phyloP scores from a whole-genome alignment of 257 asterid species.

The Linaria vulgaris region DNA sequence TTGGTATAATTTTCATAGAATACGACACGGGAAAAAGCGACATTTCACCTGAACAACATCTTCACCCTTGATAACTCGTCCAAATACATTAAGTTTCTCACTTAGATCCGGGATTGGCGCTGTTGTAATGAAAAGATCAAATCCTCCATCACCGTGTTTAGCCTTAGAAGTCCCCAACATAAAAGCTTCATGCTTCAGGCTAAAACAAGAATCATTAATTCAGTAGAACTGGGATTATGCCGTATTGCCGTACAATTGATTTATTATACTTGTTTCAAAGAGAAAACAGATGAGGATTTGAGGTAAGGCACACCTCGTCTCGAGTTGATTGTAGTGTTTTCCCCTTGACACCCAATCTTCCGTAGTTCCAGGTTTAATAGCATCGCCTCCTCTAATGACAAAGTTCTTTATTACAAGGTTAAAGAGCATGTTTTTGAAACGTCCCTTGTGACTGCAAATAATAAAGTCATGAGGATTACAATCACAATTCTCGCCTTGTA shows the following conservation, averaged over 20 bases:
- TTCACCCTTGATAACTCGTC: slow-evolving; percentile 91
- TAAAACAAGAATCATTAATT: slow-evolving; percentile 23
- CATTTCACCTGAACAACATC: slow-evolving; percentile 85
- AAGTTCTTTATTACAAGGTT: slow-evolving; percentile 88
- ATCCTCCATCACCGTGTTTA: slow-evolving; percentile 56
- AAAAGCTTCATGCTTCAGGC: slow-evolving; percentile 95
- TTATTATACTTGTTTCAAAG: too few relatives aligned
- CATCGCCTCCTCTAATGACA: slow-evolving; percentile 84
- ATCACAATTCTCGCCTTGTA: slow-evolving; percentile 2
- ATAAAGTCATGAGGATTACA: slow-evolving; percentile 13
- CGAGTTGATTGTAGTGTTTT: slow-evolving; percentile 81
- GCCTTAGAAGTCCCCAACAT: slow-evolving; percentile 93
- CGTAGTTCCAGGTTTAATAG: slow-evolving; percentile 56
- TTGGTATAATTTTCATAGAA: not conserved
- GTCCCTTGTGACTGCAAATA: slow-evolving; percentile 66
- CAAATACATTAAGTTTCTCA: slow-evolving; percentile 80
- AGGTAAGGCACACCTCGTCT: slow-evolving; percentile 65
- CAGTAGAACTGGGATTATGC: slow-evolving; percentile 3
- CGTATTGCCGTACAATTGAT: too few relatives aligned
- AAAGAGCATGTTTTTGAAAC: slow-evolving; percentile 79
- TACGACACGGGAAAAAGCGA: not conserved
- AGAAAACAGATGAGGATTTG: slow-evolving; percentile 22
- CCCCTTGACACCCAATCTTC: slow-evolving; percentile 94
- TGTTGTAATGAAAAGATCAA: slow-evolving; percentile 82
- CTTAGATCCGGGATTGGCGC: slow-evolving; percentile 91